Evolutionary conservation across 129 eudicot species (phyloP).

Genomic region (Erigeron canadensis): DNA sequence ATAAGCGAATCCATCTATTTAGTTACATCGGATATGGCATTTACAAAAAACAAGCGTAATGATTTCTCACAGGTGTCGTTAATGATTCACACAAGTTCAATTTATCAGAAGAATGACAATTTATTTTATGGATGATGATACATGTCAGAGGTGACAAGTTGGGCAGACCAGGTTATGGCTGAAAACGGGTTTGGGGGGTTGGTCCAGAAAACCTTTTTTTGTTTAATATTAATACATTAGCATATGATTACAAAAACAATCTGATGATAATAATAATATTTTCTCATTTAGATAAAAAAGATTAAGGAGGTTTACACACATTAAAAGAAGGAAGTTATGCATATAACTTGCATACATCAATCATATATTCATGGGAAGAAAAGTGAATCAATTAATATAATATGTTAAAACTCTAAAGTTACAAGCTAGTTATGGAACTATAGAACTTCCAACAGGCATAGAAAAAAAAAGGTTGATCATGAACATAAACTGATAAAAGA

Average conservation of each 20-base stretch:
- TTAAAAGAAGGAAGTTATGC: background rate
- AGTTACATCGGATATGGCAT: background rate
- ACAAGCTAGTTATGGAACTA: background rate
- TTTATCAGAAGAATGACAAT: background rate
- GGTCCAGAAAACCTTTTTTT: background rate
- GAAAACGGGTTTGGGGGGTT: background rate
- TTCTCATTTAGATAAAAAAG: too few relatives aligned
- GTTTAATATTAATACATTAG: too few relatives aligned
- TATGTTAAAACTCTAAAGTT: too few relatives aligned
- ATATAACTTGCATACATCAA: background rate
- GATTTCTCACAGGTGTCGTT: background rate
- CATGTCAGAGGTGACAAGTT: background rate
- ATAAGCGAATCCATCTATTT: constrained; percentile 17
- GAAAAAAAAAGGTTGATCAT: background rate
- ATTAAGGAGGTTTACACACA: too few relatives aligned
- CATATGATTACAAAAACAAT: background rate
- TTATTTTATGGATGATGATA: background rate
- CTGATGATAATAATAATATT: background rate
- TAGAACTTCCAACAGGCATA: background rate
- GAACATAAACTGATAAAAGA: background rate
- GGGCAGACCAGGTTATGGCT: background rate
- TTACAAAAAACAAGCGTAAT: background rate
- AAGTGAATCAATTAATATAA: background rate
- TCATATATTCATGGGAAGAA: background rate
- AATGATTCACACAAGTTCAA: background rate